Base-by-base conservation (phyloP, 345 rosid species). In the Eucalyptus marginata region DNA sequence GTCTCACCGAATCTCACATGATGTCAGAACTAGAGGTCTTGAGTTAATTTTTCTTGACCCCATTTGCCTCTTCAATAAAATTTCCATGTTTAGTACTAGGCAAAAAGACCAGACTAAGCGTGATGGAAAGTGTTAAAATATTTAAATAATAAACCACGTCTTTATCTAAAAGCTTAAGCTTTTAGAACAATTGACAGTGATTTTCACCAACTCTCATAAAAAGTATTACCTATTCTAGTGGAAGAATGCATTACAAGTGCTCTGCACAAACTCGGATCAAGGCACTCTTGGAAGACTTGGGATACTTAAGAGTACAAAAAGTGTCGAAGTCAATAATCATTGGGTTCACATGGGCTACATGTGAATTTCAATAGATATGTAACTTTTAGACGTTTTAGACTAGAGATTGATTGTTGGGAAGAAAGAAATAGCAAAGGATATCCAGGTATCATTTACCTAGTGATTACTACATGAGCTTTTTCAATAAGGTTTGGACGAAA, bases 41-140 rank as follows among this genome's bases (percentile, higher is more conserved):
- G 58, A 52, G 58, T 52, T 52, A 0, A 52, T 52, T 0, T 52
- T 52, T 52, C 10, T 7, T 0, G 58, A 0, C 58, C 58, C 10
- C 58, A 52, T 7, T 52, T 52, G 58, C 25, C 58, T 8, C 58
- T 20, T 52, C 10, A 52, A 8, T 52, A 0, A 52, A 52, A 3
- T 52, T 52, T 18, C 0, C 58, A 20, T 3, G 2, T 0, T 52
- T 20, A 52, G 58, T 52, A 52, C 24, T 17, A 52, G 56, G 4
- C 56, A 52, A 52, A 51, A 52, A 52, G 24, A 52, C 0, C 0
- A 18, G 0, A 0, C 10, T 52, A 52, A 52, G 0, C 0, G 0
- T 52, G 58, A 20, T 52, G 58, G 0, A 4, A 0, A 52, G 25
- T 7, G 24, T 52, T 52, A 18, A 0, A 52, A 52, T 18, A 52